A percentile compares a stretch with the other conserved stretches of the same genome.
These are phyloP conservation scores for Backusella morwellensis DNA, from an alignment of 192 early-diverging fungal species.

Conservation along the genomic window DNA sequence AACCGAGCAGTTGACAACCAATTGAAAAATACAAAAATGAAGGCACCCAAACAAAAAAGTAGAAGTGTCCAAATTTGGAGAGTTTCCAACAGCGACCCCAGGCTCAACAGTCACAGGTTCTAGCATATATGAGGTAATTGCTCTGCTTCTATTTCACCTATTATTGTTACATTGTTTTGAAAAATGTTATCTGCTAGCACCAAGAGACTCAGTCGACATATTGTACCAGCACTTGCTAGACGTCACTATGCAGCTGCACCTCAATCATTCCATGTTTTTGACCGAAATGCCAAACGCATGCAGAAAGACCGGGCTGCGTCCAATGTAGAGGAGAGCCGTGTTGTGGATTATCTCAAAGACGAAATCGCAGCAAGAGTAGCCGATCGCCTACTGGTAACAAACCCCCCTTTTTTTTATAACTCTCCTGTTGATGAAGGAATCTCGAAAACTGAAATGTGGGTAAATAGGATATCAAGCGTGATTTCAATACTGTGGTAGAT, in stretches of 20 bases:
- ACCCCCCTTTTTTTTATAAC: too few species aligned
- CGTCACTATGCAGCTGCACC: constrained; percentile 14
- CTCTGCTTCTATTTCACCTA: background rate
- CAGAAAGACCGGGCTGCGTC: constrained; percentile 78
- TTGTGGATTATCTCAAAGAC: constrained; percentile 90
- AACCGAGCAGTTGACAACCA: too few species aligned
- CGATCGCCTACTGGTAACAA: constrained; percentile 76
- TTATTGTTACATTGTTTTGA: background rate
- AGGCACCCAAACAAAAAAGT: too few species aligned
- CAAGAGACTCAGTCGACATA: background rate
- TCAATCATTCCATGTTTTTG: constrained; percentile 67
- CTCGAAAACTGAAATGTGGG: background rate
- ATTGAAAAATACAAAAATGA: too few species aligned
- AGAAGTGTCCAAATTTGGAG: background rate
- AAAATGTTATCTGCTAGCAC: background rate
- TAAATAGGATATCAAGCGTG: constrained; percentile 83
- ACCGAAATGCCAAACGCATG: constrained; percentile 70
- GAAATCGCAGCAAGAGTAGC: constrained; percentile 85
- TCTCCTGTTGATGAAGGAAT: background rate
- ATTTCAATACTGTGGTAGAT: constrained; percentile 84
- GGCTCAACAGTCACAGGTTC: background rate
- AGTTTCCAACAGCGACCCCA: background rate
- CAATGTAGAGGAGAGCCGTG: constrained; percentile 53
- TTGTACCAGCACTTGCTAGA: background rate
- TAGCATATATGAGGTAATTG: background rate